Base-by-base conservation (phyloP, 2,329 filamentous ascomycete species). In the Calonectria naviculata region DNA sequence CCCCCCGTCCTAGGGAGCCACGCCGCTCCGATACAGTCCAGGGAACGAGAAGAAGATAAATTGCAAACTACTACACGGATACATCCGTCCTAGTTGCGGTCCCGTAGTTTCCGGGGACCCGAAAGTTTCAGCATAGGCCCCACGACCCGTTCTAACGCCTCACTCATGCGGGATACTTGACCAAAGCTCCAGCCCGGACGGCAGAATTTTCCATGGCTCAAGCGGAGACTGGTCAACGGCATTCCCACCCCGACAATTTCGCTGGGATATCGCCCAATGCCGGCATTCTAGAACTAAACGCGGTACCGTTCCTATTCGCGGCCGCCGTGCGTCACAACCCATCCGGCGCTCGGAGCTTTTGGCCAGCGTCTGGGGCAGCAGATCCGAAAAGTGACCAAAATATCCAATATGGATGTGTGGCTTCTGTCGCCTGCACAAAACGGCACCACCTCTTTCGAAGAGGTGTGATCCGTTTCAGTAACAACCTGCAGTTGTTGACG, bases 161-260 rank as follows among this genome's bases (percentile, higher is more conserved):
- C 65, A 41, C 56, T 71, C 61, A 63, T 44, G 47, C 65, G 65
- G 47, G 41, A 70, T 34, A 13, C 64, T 15, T 61, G 49, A 29
- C 63, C 70, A 29, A 65, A 52, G 65, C 41, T 46, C 29, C 24
- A 49, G 24, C 47, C 47, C 28, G 26, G 36, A 46, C 56, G 8
- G 29, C 31, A 68, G 60, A 42, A 56, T 61, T 60, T 72, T 52
- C 56, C 65, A 69, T 60, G 64, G 61, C 54, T 54, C 69, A 65
- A 54, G 29, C 65, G 28, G 34, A 67, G 54, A 52, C 34, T 21
- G 47, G 44, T 64, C 26, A 29, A 71, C 64, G 71, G 64, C 68
- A 71, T 58, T 67, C 63, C 67, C 75, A 63, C 74, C 75, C 71
- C 71, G 73, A 74, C 74, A 67, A 75, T 75, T 72, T 68, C 75